Evolutionary conservation across 129 eudicot genomes (phyloP).

Genomic region (Artemisia tridentata): DNA sequence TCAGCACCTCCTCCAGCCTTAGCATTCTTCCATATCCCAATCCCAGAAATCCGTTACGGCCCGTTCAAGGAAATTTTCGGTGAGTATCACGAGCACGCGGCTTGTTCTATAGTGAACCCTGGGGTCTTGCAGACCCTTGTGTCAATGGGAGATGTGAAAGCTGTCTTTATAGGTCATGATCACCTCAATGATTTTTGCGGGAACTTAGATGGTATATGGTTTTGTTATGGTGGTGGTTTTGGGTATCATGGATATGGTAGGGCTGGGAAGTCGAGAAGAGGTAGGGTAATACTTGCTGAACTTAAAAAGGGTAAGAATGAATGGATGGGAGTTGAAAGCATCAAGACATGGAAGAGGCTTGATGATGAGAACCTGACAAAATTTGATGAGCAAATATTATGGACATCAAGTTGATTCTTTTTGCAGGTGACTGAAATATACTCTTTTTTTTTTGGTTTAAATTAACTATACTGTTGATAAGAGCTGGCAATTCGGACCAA

Average conservation of each 20-base stretch:
- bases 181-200: constrained; percentile 93
- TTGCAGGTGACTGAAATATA: not conserved
- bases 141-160: constrained; percentile 83
- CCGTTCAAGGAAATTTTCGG: constrained; percentile 55
- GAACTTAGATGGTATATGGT: constrained; percentile 73
- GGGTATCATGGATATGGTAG: constrained; percentile 94
- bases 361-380: constrained; percentile 65
- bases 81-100: constrained; percentile 55
- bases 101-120: constrained; percentile 73
- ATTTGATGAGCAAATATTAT: constrained; percentile 76
- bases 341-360: constrained; percentile 86
- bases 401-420: constrained; percentile 36
- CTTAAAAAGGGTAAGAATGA: constrained; percentile 58
- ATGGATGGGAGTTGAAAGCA: constrained; percentile 74
- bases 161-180: constrained; percentile 90
- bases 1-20: constrained; percentile 45
- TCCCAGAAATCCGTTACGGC: constrained; percentile 73
- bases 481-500: too few relatives aligned
- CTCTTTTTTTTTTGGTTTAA: not conserved
- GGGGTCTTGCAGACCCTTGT: constrained; percentile 69
- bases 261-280: constrained; percentile 76
- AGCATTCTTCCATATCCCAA: constrained; percentile 91
- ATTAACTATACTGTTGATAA: too few relatives aligned
- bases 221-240: constrained; percentile 95
- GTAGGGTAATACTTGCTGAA: constrained; percentile 63